Conservation (phyloP, 75 land plant species). For the Cupressus sempervirens region DNA sequence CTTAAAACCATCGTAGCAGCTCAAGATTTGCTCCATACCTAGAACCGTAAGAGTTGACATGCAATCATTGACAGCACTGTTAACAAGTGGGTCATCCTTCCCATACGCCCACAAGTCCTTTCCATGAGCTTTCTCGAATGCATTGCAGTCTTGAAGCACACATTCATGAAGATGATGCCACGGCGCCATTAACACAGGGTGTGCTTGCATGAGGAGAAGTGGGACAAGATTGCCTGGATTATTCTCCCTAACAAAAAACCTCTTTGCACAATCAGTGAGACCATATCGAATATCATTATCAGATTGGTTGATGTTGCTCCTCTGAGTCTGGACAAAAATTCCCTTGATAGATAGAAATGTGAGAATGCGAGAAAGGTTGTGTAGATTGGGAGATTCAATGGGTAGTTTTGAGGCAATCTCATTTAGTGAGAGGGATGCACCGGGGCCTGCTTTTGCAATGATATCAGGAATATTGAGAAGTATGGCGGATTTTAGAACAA, state of each 20-base stretch:
- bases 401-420: not conserved
- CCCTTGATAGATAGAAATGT: not conserved
- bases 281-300: not conserved
- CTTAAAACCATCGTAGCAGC: slow-evolving; percentile 12
- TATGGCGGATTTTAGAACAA: not conserved
- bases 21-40: not conserved
- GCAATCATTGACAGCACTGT: not conserved
- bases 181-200: not conserved
- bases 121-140: not conserved
- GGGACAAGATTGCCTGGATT: not conserved
- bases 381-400: too few species aligned
- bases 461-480: not conserved
- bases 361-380: too few species aligned
- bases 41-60: not conserved
- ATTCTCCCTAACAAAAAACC: not conserved
- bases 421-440: not conserved
- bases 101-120: not conserved
- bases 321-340: not conserved
- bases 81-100: not conserved
- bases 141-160: slow-evolving; percentile 11
- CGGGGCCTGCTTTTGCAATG: not conserved
- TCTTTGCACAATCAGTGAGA: not conserved
- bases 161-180: slow-evolving; percentile 16
- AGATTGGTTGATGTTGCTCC: not conserved
- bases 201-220: not conserved